Evolutionary conservation across 257 asterid genomes (phyloP), one percentile per base, ranked within the genome.

Genomic region (Datura wrightii): DNA sequence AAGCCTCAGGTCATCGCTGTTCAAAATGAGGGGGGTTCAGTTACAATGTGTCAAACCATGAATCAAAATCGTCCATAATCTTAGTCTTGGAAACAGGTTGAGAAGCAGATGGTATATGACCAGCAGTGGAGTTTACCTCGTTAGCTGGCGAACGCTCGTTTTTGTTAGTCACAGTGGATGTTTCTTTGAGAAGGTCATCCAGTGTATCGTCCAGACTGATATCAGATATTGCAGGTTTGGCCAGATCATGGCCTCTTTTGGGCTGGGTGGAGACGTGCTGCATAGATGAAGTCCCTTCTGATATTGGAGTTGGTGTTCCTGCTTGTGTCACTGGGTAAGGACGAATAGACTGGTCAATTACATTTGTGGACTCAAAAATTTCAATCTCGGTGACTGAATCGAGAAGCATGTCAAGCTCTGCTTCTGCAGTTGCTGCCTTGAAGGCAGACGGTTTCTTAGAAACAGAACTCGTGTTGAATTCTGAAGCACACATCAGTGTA

Each of bases 331-430:
- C 31, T 1, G 46, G 19, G 69, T 79, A 63, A 46, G 52, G 39
- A 39, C 15, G 18, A 83, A 83, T 66, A 3, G 87, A 81, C 37
- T 56, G 69, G 83, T 83, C 79, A 2, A 79, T 37, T 50, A 66
- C 80, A 31, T 50, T 71, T 0, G 83, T 62, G 13, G 95, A 70
- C 46, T 87, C 93, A 1, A 74, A 82, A 79, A 88, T 8, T 46
- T 85, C 86, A 41, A 89, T 76, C 67, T 90, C 97, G 55, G 42
- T 10, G 69, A 93, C 90, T 15, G 98, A 92, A 88, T 87, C 91
- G 41, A 96, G 93, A 37, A 96, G 99, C 93, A 88, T 86, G 88
- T 96, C 97, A 34, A 94, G 98, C 88, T 96, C 97, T 50, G 93
- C 95, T 86, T 92, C 99, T 66, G 93, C 97, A 84, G 66, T 86